phyloP scores from a whole-genome alignment of 345 rosid genomes.

The Ailanthus altissimus region DNA sequence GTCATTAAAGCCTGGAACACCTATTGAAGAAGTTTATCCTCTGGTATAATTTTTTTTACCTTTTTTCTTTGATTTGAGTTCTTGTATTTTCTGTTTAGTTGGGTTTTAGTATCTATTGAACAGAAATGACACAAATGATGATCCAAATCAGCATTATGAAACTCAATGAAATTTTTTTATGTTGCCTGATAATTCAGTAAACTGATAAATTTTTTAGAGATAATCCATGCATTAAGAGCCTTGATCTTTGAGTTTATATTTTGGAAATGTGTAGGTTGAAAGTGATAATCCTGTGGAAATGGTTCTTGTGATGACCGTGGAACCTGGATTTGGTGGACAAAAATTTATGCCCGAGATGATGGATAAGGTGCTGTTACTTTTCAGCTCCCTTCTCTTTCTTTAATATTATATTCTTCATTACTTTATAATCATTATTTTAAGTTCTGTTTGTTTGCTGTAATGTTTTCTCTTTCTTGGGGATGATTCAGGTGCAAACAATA shows the following conservation, averaged over 20 bases:
- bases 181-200: neutral
- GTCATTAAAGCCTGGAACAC: slow-evolving; percentile 78
- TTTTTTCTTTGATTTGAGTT: slow-evolving; percentile 1
- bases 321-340: slow-evolving; percentile 93
- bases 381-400: neutral
- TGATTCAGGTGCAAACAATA: slow-evolving; percentile 54
- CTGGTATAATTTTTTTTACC: slow-evolving; percentile 46
- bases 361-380: slow-evolving; percentile 59
- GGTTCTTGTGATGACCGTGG: slow-evolving; percentile 97
- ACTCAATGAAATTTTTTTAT: neutral
- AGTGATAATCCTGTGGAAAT: slow-evolving; percentile 73
- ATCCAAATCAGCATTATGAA: slow-evolving; percentile 3
- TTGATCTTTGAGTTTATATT: neutral
- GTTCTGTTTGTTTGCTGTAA: neutral
- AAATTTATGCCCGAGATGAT: slow-evolving; percentile 87
- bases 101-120: neutral
- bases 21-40: slow-evolving; percentile 82
- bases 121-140: neutral
- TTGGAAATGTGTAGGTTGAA: slow-evolving; percentile 51
- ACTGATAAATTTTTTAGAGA: neutral
- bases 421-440: neutral
- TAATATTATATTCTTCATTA: neutral
- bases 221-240: neutral
- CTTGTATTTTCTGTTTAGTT: neutral
- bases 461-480: slow-evolving; percentile 9